phyloP scores from a whole-genome alignment of 345 rosid species.

The Eucalyptus shirleyi region DNA sequence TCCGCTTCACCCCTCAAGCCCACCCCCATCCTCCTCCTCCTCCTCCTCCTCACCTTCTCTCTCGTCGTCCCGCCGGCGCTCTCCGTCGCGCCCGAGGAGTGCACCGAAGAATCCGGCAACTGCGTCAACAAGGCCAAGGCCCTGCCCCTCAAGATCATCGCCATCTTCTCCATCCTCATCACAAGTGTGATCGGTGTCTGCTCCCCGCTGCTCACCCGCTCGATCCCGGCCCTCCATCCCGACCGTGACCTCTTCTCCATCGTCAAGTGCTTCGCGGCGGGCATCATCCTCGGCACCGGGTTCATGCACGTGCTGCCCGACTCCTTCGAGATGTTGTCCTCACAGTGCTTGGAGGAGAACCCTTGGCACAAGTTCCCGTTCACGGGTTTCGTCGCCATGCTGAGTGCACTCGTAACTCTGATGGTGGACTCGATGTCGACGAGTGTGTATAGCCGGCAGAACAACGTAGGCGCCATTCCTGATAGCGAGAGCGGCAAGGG shows the following conservation, averaged over 20 bases:
- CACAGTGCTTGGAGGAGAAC: constrained; percentile 33
- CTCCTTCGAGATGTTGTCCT: constrained; percentile 56
- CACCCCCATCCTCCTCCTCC: not conserved
- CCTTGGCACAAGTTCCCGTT: constrained; percentile 88
- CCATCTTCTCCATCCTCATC: constrained; percentile 32
- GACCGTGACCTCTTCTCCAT: constrained; percentile 30
- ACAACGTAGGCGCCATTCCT: not conserved
- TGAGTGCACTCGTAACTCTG: constrained; percentile 43
- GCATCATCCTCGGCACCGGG: constrained; percentile 71
- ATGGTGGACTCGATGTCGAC: constrained; percentile 56
- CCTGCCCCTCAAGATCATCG: constrained; percentile 20
- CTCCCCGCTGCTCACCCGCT: constrained; percentile 25
- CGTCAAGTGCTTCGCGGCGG: constrained; percentile 61
- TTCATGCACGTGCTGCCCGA: constrained; percentile 84
- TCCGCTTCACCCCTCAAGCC: not conserved
- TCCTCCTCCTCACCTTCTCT: not conserved
- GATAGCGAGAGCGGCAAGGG: not conserved
- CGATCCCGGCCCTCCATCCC: constrained; percentile 16
- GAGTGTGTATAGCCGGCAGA: not conserved
- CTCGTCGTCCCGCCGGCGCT: not conserved
- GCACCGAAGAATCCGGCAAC: constrained; percentile 6
- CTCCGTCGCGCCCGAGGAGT: not conserved
- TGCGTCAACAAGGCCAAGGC: not conserved
- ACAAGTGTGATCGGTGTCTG: constrained; percentile 34
- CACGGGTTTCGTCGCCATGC: constrained; percentile 70